These are phyloP conservation scores for Sclerotinia nivalis DNA, from an alignment of 2,329 filamentous ascomycete species.

Conservation along the genomic window DNA sequence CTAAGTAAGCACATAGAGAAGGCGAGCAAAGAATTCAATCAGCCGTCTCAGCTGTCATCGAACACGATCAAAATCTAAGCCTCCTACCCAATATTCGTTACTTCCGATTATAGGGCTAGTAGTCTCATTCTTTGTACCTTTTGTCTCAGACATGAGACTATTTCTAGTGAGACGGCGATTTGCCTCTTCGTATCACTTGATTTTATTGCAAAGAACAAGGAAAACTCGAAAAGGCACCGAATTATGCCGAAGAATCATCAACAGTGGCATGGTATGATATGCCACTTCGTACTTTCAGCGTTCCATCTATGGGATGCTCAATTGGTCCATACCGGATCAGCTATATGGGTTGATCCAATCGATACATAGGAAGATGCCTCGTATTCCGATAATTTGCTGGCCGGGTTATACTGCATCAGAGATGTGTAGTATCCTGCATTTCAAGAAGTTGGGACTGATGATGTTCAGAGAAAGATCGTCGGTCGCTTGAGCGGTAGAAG, in stretches of 20 bases:
- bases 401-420: conserved; percentile 11
- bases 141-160: conserved; percentile 10
- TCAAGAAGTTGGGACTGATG: neutral
- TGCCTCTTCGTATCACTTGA: conserved; percentile 1
- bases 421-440: neutral
- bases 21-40: neutral
- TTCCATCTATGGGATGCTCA: neutral
- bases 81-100: neutral
- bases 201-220: neutral
- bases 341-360: neutral
- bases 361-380: neutral
- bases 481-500: neutral
- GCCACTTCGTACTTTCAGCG: neutral
- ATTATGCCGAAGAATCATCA: conserved; percentile 10
- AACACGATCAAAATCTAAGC: conserved; percentile 9
- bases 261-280: conserved; percentile 9
- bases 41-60: neutral
- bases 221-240: neutral
- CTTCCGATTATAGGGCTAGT: conserved; percentile 2
- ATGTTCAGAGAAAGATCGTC: neutral
- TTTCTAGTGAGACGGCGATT: neutral
- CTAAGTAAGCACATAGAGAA: neutral
- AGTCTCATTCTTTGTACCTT: neutral
- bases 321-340: neutral
- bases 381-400: conserved; percentile 8